phyloP scores from a whole-genome alignment of 345 rosid genomes.

The Litchi chinensis region DNA sequence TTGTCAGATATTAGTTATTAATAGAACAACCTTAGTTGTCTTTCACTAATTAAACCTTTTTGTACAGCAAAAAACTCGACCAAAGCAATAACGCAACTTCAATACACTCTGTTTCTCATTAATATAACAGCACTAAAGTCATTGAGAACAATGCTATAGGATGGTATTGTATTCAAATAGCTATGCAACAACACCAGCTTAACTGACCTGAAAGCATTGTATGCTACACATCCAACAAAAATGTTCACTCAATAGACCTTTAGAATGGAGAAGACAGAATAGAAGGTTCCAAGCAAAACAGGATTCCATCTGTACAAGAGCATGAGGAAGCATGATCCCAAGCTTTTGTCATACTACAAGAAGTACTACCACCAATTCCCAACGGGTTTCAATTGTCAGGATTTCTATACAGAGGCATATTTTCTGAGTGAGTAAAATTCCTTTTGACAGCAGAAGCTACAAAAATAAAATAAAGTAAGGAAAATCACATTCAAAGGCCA shows the following conservation, averaged over 20 bases:
- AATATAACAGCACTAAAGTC: not conserved
- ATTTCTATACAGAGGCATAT: too few species aligned
- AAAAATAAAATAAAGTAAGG: not conserved
- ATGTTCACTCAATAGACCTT: not conserved
- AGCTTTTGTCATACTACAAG: not conserved
- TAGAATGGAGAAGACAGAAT: not conserved
- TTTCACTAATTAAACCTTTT: too few species aligned
- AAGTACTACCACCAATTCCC: not conserved
- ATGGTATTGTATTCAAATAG: not conserved
- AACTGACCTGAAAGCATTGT: not conserved
- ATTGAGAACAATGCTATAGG: not conserved
- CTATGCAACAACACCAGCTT: slow-evolving; percentile 4
- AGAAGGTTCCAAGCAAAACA: not conserved
- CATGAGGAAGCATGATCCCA: not conserved
- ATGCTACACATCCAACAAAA: not conserved
- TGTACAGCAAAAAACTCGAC: too few species aligned
- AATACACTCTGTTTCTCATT: too few species aligned
- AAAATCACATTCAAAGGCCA: not conserved
- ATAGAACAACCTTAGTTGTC: too few species aligned
- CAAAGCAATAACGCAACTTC: too few species aligned
- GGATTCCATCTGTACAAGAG: not conserved
- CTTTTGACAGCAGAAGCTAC: too few species aligned
- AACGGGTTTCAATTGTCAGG: not conserved
- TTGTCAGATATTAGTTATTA: too few species aligned
- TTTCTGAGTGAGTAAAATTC: too few species aligned